Percentiles rank a stretch among this genome's conserved stretches.
Evolutionary conservation across 2,329 filamentous ascomycete genomes (phyloP).

Genomic region (Fonsecaea pedrosoi): DNA sequence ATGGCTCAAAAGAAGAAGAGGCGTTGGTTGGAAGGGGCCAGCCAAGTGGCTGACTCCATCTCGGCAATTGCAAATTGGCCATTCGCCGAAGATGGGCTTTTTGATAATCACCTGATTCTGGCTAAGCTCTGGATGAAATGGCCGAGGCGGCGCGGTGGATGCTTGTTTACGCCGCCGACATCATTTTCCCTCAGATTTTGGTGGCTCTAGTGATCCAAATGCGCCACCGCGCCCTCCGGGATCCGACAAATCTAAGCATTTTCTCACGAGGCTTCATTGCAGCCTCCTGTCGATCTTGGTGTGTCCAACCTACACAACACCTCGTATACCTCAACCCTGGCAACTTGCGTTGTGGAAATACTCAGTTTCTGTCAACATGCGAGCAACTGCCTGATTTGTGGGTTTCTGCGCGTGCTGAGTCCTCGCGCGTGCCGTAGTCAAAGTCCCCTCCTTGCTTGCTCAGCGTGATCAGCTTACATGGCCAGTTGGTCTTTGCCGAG

Average conservation of each 20-base stretch:
- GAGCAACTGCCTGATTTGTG: slow-evolving; percentile 7
- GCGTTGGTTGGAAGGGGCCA: background rate
- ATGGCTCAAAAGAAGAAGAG: slow-evolving; percentile 2
- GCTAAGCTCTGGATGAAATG: slow-evolving; percentile 1
- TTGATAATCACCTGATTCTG: slow-evolving; percentile 15
- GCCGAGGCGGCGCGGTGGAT: background rate
- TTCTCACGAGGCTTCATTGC: slow-evolving; percentile 4
- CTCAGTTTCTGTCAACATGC: background rate
- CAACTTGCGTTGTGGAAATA: background rate
- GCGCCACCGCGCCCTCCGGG: slow-evolving; percentile 10
- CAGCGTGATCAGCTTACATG: slow-evolving; percentile 17
- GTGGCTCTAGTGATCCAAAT: background rate
- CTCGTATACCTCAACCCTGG: background rate
- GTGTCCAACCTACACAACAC: background rate
- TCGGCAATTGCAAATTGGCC: slow-evolving; percentile 3
- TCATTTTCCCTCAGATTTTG: slow-evolving; percentile 6
- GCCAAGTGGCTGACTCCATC: background rate
- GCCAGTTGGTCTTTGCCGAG: slow-evolving; percentile 13
- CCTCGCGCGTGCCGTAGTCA: background rate
- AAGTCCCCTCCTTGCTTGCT: slow-evolving; percentile 6
- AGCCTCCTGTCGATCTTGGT: slow-evolving; percentile 10
- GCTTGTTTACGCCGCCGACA: slow-evolving; percentile 17
- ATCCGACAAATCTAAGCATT: background rate
- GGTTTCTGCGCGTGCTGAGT: slow-evolving; percentile 6
- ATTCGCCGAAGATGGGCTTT: background rate